Percentiles rank a stretch among this genome's conserved stretches.
Evolutionary conservation across 495 filamentous ascomycete genomes (phyloP).

Genomic region (Neurospora sp.): DNA sequence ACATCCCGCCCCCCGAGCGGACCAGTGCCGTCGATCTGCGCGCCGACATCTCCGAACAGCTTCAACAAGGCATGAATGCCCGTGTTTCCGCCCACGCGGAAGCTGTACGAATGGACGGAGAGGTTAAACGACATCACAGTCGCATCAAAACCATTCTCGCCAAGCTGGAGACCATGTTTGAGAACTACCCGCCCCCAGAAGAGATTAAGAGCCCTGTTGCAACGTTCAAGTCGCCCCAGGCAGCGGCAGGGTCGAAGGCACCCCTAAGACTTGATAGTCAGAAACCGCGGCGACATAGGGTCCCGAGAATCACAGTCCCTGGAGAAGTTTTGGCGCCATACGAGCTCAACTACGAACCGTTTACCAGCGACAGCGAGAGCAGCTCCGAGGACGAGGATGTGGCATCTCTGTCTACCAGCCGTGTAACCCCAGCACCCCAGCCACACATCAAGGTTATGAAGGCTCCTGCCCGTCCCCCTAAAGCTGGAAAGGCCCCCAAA

Average conservation of each 20-base stretch:
- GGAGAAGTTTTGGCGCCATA: constrained; percentile 50
- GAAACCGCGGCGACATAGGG: constrained; percentile 28
- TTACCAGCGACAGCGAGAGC: constrained; percentile 33
- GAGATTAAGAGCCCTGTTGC: constrained; percentile 44
- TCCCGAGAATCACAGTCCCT: constrained; percentile 44
- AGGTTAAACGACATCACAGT: constrained; percentile 65
- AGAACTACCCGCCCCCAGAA: constrained; percentile 38
- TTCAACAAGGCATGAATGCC: constrained; percentile 64
- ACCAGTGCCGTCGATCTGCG: constrained; percentile 48
- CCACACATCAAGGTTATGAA: constrained; percentile 35
- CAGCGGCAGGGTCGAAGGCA: constrained; percentile 45
- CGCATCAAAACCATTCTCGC: constrained; percentile 66
- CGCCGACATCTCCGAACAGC: constrained; percentile 60
- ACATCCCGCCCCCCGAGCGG: constrained; percentile 40
- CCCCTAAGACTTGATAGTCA: constrained; percentile 53
- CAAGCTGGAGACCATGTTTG: constrained; percentile 69
- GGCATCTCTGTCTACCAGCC: constrained; percentile 18
- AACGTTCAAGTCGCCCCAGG: constrained; percentile 41
- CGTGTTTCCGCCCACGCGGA: constrained; percentile 75
- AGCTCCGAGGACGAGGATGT: constrained; percentile 31
- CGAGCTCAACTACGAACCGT: constrained; percentile 43
- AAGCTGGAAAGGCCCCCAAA: constrained; percentile 26
- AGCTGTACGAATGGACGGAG: constrained; percentile 68
- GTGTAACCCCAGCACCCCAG: constrained; percentile 23
- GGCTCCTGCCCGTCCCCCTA: constrained; percentile 19